Conservation (phyloP, 1,284 basidiomycete species). For the Apiotrichum montevideense region DNA sequence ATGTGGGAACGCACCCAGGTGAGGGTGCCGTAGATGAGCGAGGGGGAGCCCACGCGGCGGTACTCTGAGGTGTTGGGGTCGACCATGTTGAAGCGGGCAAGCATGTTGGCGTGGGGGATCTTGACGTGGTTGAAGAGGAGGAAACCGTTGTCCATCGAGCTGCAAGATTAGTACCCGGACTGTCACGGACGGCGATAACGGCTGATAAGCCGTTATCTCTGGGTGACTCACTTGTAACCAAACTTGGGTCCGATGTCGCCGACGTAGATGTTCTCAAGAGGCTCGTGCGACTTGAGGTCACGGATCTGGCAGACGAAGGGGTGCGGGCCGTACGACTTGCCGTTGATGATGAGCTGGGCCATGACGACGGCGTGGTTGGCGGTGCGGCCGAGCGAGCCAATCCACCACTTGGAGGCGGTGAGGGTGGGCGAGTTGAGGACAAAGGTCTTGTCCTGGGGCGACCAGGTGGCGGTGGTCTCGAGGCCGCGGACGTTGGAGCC, state of each 20-base stretch:
- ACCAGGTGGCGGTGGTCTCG: constrained; percentile 56
- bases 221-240: constrained; percentile 50
- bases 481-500: constrained; percentile 56
- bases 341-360: constrained; percentile 53
- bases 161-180: not conserved
- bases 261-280: constrained; percentile 53
- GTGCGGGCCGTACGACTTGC: constrained; percentile 54
- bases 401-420: constrained; percentile 54
- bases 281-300: constrained; percentile 51
- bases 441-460: constrained; percentile 53
- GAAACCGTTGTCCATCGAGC: constrained; percentile 51
- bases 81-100: constrained; percentile 56
- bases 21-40: constrained; percentile 54
- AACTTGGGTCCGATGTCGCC: constrained; percentile 58
- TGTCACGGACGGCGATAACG: no score
- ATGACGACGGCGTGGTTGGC: constrained; percentile 56
- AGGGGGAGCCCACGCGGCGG: constrained; percentile 50
- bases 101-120: constrained; percentile 54
- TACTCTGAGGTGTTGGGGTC: constrained; percentile 46
- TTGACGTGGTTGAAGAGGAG: constrained; percentile 54
- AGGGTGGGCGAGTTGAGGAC: constrained; percentile 53
- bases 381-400: constrained; percentile 54
- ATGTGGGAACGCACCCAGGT: constrained; percentile 53
- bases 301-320: constrained; percentile 55
- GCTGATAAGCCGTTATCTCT: no score